Conservation (phyloP, 2,329 filamentous ascomycete species). For the Pseudogymnoascus sp. region DNA sequence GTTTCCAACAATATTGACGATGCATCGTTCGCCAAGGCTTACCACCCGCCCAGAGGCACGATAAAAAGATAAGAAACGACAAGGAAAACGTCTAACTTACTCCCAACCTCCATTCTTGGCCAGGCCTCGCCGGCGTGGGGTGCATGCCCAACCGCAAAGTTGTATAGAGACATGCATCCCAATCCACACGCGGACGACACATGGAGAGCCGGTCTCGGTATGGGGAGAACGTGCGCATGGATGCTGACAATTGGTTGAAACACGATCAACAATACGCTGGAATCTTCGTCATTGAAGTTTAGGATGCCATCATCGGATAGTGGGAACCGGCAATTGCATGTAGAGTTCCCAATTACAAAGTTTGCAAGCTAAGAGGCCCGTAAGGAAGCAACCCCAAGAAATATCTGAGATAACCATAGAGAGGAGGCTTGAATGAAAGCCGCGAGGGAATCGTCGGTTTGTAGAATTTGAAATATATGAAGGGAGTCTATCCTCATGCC, state of each 20-base stretch:
- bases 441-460: background rate
- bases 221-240: background rate
- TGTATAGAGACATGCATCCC: background rate
- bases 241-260: slow-evolving; percentile 2
- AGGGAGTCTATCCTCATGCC: background rate
- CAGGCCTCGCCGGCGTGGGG: background rate
- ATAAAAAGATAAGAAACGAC: slow-evolving; percentile 1
- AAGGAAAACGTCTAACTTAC: slow-evolving; percentile 1
- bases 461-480: background rate
- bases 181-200: slow-evolving; percentile 2
- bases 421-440: background rate
- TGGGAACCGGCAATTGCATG: background rate
- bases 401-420: background rate
- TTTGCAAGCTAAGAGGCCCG: background rate
- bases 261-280: background rate
- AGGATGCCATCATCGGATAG: slow-evolving; percentile 1
- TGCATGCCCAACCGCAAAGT: background rate
- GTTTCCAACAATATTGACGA: background rate
- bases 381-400: background rate
- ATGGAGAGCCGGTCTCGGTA: slow-evolving; percentile 1
- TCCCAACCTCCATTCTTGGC: background rate
- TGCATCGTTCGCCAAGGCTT: background rate
- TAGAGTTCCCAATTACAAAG: slow-evolving; percentile 1
- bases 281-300: slow-evolving; percentile 3
- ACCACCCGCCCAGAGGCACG: background rate